Percentiles rank a stretch among this genome's conserved stretches.
Evolutionary conservation across 352 stramenopile genomes (phyloP).

Genomic region (Pythium scleroteichum): DNA sequence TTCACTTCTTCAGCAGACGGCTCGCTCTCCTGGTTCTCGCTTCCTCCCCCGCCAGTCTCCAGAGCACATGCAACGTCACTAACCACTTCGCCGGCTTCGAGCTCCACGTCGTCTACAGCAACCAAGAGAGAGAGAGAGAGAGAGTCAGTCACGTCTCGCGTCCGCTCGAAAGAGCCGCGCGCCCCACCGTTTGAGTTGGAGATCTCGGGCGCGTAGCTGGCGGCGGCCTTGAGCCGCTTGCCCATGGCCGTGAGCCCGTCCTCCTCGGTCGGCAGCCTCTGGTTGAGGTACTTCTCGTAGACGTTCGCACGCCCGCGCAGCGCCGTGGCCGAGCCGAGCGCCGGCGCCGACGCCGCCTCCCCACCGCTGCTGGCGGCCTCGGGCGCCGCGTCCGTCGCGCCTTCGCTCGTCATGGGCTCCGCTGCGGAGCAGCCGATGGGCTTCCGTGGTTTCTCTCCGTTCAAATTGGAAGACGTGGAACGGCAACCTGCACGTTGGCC

Average conservation of each 20-base stretch:
- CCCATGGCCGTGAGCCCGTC: conserved; percentile 11
- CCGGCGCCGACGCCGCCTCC: neutral
- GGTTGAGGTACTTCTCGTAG: conserved; percentile 24
- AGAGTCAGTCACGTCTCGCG: too few species aligned
- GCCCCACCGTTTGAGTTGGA: conserved; percentile 28
- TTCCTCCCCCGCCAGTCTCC: conserved; percentile 1
- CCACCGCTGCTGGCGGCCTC: neutral
- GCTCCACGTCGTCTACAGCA: conserved; percentile 17
- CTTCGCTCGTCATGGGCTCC: neutral
- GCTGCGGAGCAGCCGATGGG: neutral
- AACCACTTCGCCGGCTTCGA: conserved; percentile 26
- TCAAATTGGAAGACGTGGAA: conserved; percentile 1
- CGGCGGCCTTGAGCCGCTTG: conserved; percentile 9
- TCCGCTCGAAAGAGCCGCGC: too few species aligned
- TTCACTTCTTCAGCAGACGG: neutral
- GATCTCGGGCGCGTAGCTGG: conserved; percentile 2
- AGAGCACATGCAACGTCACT: conserved; percentile 22
- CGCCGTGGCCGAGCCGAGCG: neutral
- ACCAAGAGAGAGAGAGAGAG: too few species aligned
- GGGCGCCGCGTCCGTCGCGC: neutral
- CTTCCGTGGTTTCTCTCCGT: conserved; percentile 10
- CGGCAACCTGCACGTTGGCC: neutral
- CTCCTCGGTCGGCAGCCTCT: conserved; percentile 2
- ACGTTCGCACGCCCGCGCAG: conserved; percentile 13
- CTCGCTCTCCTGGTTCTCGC: conserved; percentile 24